Evolutionary conservation across 1,284 basidiomycete genomes (phyloP), one percentile per base, ranked within the genome.

Genomic region (Cutaneotrichosporon dermatis): DNA sequence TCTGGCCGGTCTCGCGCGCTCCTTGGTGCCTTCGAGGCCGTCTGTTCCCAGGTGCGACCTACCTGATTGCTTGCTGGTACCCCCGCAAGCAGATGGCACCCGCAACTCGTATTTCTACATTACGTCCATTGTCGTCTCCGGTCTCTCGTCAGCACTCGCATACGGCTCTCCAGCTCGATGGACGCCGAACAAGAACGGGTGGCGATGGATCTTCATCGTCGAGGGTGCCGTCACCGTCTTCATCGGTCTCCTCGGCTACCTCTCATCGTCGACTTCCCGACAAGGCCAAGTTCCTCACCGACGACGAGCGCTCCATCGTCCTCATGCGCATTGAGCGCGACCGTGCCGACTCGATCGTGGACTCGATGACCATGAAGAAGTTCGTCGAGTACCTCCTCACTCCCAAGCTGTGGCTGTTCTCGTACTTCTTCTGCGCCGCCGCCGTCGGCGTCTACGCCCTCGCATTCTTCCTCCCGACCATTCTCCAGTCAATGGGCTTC

Each of bases 1-100:
- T 69, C 69, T 82, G 15, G 72, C 74, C 6, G 77, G 70, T 45
- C 73, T 40, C 75, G 80, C 48, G 72, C 75, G 8, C 63, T 80
- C 1, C 68, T 81, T 39, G 81, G 79, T 13, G 52, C 70, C 3
- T 68, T 79, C 36, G 77, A 78, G 60, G 69, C 65, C 39, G 62
- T 68, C 72, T 78, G 62, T 77, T 77, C 69, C 73, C 69, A 25
- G 70, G 68, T 16, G 76, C 73, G 54, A 75, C 79, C 5, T 79
- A 55, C 54, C 70, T 82, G 25, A 76, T 81, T 58, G 75, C 78
- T 4, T 75, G 71, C 42, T 81, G 62, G 80, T 82, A 81, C 69
- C 77, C 78, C 2, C 76, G 80, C 34, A 71, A 71, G 55, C 76
- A 80, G 65, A 76, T 77, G 55, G 77, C 79, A 72, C 45, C 16